Base-by-base conservation (phyloP, 2,329 filamentous ascomycete species). In the Magnaporthiopsis rhizophila region DNA sequence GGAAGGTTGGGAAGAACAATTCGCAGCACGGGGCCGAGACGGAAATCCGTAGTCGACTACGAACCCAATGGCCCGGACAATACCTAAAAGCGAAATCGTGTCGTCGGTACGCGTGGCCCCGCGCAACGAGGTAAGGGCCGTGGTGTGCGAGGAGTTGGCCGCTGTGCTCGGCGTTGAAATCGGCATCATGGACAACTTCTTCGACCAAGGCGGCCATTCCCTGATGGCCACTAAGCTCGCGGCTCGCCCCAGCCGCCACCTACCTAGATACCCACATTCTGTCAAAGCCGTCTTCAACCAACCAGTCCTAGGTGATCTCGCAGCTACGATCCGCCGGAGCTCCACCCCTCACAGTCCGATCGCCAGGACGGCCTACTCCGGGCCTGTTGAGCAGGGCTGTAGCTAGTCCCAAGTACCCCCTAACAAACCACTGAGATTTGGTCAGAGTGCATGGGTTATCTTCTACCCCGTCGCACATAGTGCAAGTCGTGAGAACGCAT, bases 41-140 rank as follows among this genome's bases (percentile, higher is more conserved):
- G 86, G 86, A 0, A 89, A 89, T n/a, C n/a, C n/a, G n/a, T n/a
- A 71, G 77, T 83, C 21, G 83, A 88, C 69, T 80, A 80, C 59
- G 58, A 30, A 28, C 58, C 32, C 8, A 12, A 59, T 26, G 26
- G 58, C 58, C 2, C 80, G 82, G 65, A 75, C 87, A 34, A 74
- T 83, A 4, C 87, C 84, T 2, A 86, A 86, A 0, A 59, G 32
- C 15, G 32, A 32, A 7, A 12, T 9, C 13, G 3, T 8, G 5
- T 18, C 13, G 1, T 18, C 26, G 12, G 15, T 18, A 30, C 18
- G 58, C 1, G 58, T 15, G 34, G 24, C 58, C 11, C 58, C 58
- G 11, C 58, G 58, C 26, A 21, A 50, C 45, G 45, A n/a, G 45
- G 45, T 50, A 2, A 18, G n/a, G 5, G 45, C 45, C 45, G 45